phyloP scores from a whole-genome alignment of 83 land plant species.

The Isoetes engelmannii region DNA sequence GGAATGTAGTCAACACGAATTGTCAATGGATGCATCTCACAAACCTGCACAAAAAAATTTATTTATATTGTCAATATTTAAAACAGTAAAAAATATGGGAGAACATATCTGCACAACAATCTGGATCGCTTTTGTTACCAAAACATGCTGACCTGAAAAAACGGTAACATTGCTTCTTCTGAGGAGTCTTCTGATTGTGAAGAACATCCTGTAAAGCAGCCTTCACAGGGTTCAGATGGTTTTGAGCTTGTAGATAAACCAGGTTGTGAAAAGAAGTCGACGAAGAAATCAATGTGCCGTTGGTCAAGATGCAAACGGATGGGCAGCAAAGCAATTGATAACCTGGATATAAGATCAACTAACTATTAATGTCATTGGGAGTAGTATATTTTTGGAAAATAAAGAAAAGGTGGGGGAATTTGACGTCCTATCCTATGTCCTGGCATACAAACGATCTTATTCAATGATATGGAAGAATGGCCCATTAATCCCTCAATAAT shows the following conservation, averaged over 20 bases:
- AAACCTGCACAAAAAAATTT: constrained; percentile 46
- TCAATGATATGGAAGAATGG: too few species aligned
- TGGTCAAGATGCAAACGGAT: constrained; percentile 84
- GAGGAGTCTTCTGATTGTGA: neutral
- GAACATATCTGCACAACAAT: neutral
- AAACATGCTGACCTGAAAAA: constrained; percentile 58
- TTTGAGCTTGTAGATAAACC: constrained; percentile 14
- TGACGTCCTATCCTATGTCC: too few species aligned
- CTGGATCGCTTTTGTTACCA: neutral
- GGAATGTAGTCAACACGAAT: constrained; percentile 86
- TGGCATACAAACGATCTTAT: too few species aligned
- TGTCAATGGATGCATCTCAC: constrained; percentile 63
- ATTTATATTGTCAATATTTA: neutral
- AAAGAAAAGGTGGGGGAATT: too few species aligned
- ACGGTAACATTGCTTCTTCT: constrained; percentile 73
- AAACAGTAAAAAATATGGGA: neutral
- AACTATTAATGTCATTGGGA: neutral
- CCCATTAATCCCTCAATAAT: too few species aligned
- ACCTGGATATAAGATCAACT: constrained; percentile 32
- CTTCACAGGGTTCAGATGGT: constrained; percentile 5
- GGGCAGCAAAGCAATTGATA: constrained; percentile 59
- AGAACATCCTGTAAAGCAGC: neutral
- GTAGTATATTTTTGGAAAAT: too few species aligned
- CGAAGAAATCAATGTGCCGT: constrained; percentile 75
- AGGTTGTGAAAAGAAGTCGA: constrained; percentile 52